Percentiles rank a stretch among this genome's conserved stretches.
phyloP scores from a whole-genome alignment of 352 stramenopile species.

The Globisporangium irregulare region DNA sequence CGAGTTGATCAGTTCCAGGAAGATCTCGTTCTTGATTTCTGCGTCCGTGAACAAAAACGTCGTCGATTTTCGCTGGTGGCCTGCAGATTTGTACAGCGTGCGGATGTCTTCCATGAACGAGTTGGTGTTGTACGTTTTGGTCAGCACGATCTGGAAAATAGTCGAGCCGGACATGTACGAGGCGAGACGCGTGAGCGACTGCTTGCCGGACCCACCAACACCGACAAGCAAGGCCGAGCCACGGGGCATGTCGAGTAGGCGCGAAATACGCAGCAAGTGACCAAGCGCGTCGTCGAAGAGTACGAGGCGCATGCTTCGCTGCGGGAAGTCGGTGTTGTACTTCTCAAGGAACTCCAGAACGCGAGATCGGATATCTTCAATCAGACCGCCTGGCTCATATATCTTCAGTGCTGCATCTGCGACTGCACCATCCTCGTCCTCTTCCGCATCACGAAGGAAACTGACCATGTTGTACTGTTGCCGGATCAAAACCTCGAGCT shows the following conservation, averaged over 20 bases:
- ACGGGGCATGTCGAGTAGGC: conserved; percentile 95
- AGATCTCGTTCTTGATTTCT: conserved; percentile 99
- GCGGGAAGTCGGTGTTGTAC: conserved; percentile 97
- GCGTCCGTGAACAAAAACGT: conserved; percentile 99
- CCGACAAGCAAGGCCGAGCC: conserved; percentile 96
- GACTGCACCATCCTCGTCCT: conserved; percentile 95
- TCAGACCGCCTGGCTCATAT: conserved; percentile 94
- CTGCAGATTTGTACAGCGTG: conserved; percentile 95
- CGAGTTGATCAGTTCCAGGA: conserved; percentile 98
- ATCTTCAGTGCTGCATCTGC: conserved; percentile 95
- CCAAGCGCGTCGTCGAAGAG: conserved; percentile 98
- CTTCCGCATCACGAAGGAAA: conserved; percentile 96
- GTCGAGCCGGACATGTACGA: conserved; percentile 94
- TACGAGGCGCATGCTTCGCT: conserved; percentile 96
- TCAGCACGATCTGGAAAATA: conserved; percentile 99
- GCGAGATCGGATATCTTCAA: conserved; percentile 90
- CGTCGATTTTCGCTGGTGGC: conserved; percentile 95
- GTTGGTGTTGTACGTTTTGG: conserved; percentile 98
- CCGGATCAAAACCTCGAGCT: conserved; percentile 64
- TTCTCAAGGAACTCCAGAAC: conserved; percentile 95
- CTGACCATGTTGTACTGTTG: conserved; percentile 95
- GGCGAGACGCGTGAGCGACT: conserved; percentile 95
- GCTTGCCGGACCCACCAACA: conserved; percentile 96
- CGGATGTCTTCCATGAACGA: conserved; percentile 97
- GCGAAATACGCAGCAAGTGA: conserved; percentile 95